Percentiles rank a stretch among this genome's conserved stretches.
Conservation (phyloP, 495 filamentous ascomycete genomes). For the Sphaerosporella brunnea region DNA sequence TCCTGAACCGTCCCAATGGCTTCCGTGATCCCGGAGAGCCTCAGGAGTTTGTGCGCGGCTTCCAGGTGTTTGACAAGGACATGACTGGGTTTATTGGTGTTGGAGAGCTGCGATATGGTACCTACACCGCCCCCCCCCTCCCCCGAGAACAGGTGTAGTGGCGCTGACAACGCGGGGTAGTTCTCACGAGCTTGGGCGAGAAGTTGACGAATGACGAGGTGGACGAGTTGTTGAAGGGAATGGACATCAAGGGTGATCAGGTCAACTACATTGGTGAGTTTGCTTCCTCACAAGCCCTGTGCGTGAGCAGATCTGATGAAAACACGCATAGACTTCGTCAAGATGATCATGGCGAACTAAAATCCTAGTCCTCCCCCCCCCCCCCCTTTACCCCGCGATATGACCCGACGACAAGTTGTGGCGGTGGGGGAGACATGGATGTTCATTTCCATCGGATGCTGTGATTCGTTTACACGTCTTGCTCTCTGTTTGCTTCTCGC, state of each 20-base stretch:
- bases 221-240: slow-evolving; percentile 91
- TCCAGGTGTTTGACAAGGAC: slow-evolving; percentile 99
- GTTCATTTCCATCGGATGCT: no score
- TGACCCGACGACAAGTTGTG: no score
- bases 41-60: slow-evolving; percentile 92
- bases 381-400: no score
- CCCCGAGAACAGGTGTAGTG: not conserved
- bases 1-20: slow-evolving; percentile 90
- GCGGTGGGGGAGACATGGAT: no score
- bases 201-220: slow-evolving; percentile 98
- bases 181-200: slow-evolving; percentile 91
- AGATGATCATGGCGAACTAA: slow-evolving; percentile 86
- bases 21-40: slow-evolving; percentile 96
- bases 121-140: slow-evolving; percentile 13
- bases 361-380: no score
- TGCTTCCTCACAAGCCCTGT: no score
- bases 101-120: slow-evolving; percentile 83
- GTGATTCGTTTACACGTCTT: no score
- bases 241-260: slow-evolving; percentile 83
- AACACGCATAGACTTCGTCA: slow-evolving; percentile 53
- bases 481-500: no score
- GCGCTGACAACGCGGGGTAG: slow-evolving; percentile 27
- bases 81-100: slow-evolving; percentile 95
- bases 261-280: slow-evolving; percentile 86
- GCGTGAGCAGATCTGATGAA: no score